Evolutionary conservation across 129 eudicot species (phyloP).

Genomic region (Helichrysum umbraculigerum): DNA sequence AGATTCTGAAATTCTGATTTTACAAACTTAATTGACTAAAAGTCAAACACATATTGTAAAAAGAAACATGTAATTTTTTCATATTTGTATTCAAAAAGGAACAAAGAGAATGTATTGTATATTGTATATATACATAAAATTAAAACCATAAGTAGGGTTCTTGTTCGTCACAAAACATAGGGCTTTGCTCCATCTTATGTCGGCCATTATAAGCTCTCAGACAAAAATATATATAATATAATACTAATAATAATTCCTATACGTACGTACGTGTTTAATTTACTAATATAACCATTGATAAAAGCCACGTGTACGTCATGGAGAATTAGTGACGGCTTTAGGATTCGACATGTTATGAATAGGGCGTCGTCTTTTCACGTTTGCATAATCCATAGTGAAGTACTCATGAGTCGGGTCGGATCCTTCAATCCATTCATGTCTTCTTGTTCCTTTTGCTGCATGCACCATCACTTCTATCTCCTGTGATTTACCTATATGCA

Average conservation of each 20-base stretch:
- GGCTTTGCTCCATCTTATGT: slow-evolving; percentile 40
- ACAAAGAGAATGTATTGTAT: slow-evolving; percentile 30
- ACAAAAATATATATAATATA: slow-evolving; percentile 24
- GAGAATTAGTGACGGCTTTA: slow-evolving; percentile 33
- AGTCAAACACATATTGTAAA: neutral
- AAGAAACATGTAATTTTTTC: neutral
- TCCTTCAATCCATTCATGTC: slow-evolving; percentile 38
- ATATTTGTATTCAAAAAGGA: neutral
- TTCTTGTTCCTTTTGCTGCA: slow-evolving; percentile 40
- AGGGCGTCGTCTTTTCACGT: slow-evolving; percentile 65
- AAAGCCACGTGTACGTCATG: slow-evolving; percentile 35
- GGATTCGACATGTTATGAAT: slow-evolving; percentile 58
- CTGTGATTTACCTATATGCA: slow-evolving; percentile 37
- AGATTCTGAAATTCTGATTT: too few species aligned
- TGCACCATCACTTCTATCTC: slow-evolving; percentile 29
- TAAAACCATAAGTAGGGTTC: slow-evolving; percentile 27
- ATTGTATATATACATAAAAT: slow-evolving; percentile 5
- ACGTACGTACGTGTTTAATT: neutral
- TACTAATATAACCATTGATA: neutral
- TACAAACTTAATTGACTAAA: neutral
- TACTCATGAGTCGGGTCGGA: slow-evolving; percentile 37
- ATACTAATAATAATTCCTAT: neutral
- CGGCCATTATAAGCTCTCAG: slow-evolving; percentile 38
- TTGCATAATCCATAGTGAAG: slow-evolving; percentile 65
- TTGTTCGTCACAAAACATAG: slow-evolving; percentile 29